phyloP scores from a whole-genome alignment of 2,329 filamentous ascomycete genomes.

The Sclerotinia borealis region DNA sequence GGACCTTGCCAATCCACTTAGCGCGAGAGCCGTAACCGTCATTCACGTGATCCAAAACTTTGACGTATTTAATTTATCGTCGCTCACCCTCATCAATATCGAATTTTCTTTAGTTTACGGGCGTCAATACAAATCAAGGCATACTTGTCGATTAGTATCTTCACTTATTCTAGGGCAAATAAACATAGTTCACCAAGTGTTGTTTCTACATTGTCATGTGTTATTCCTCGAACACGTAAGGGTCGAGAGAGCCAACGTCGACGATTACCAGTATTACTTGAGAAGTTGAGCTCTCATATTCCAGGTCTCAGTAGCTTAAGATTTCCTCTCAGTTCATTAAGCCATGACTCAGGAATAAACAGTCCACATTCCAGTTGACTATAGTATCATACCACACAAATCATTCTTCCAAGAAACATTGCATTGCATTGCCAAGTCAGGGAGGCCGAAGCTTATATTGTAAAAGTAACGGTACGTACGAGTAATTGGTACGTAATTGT shows the following conservation, averaged over 20 bases:
- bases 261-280: background rate
- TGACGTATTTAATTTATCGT: background rate
- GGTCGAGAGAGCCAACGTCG: background rate
- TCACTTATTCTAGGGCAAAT: background rate
- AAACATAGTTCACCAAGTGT: background rate
- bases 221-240: too few species aligned
- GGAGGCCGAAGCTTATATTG: background rate
- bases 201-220: background rate
- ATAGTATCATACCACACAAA: background rate
- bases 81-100: background rate
- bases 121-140: background rate
- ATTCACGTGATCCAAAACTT: background rate
- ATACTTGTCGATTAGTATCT: background rate
- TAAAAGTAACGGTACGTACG: background rate
- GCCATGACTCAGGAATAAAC: background rate
- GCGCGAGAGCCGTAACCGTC: background rate
- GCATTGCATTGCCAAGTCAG: background rate
- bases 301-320: background rate
- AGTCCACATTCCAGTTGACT: background rate
- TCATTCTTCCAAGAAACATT: background rate
- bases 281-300: background rate
- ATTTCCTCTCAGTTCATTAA: background rate
- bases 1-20: conserved; percentile 4
- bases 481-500: too few species aligned
- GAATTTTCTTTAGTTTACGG: too few species aligned